A percentile compares a stretch with the other conserved stretches of the same genome.
phyloP scores from a whole-genome alignment of 2,329 filamentous ascomycete species.

The Fonsecaea erecta region DNA sequence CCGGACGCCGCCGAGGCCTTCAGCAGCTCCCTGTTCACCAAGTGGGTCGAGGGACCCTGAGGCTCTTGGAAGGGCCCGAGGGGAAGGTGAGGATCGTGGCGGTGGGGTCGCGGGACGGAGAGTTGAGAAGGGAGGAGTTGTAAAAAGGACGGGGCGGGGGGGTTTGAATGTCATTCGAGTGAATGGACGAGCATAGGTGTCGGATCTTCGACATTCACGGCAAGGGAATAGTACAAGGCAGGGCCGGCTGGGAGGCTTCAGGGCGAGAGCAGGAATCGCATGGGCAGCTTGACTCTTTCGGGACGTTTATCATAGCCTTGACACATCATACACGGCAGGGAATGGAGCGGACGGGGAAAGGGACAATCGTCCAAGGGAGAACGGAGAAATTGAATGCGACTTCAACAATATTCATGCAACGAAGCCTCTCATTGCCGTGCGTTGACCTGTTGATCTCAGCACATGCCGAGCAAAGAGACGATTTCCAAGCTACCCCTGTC shows the following conservation, averaged over 20 bases:
- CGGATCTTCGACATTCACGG: not conserved
- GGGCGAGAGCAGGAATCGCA: not conserved
- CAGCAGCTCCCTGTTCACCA: slow-evolving; percentile 6
- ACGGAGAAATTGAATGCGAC: not conserved
- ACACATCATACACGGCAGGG: not conserved
- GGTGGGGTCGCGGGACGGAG: slow-evolving; percentile 11
- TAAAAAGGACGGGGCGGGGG: not conserved
- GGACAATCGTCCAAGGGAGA: not conserved
- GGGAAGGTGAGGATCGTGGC: slow-evolving; percentile 13
- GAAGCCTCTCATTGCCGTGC: not conserved
- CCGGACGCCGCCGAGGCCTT: slow-evolving; percentile 12
- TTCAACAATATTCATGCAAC: too few relatives aligned
- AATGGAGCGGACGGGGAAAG: not conserved
- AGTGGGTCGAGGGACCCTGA: slow-evolving; percentile 1
- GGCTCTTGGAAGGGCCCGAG: slow-evolving; percentile 12
- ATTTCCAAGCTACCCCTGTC: not conserved
- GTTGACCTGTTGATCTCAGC: not conserved
- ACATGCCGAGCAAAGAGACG: not conserved
- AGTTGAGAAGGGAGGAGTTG: slow-evolving; percentile 19
- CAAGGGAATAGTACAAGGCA: too few relatives aligned
- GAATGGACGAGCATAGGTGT: not conserved
- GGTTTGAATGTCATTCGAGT: too few relatives aligned
- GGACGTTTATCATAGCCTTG: not conserved
- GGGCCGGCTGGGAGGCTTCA: too few relatives aligned
- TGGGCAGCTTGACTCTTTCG: not conserved